Base-by-base conservation (phyloP, 352 stramenopile genomes). In the Globisporangium canariense region DNA sequence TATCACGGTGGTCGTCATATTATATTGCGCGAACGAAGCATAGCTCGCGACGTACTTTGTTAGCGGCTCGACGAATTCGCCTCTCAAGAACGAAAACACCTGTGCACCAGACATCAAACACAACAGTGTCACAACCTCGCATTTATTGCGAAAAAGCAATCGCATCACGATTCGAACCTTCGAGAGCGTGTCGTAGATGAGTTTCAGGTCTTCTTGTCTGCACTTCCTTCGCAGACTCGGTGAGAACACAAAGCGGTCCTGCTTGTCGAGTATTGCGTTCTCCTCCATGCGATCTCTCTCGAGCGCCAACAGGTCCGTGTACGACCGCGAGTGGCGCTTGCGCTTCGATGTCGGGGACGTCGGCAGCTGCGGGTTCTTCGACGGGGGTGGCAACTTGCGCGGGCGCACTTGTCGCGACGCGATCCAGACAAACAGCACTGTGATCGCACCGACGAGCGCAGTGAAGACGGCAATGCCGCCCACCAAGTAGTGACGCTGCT, bases 401-500 rank as follows among this genome's bases (percentile, higher is more conserved):
- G 86, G 83, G 1, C 86, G 81, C 52, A 92, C 83, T 60, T 92
- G 86, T 11, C 86, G 80, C 22, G 85, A 94, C 28, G 84, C 81
- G 34, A 96, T 82, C 87, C 87, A 96, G 25, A 91, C 60, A 67
- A 92, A 94, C 25, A 96, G 71, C 45, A 73, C 72, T 9, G 67
- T 72, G 14, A 85, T 77, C 25, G 70, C 55, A 6, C 77, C 69
- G 3, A 83, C 64, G 7, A 93, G 71, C 3, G 80, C 60, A 5
- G 78, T 73, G 41, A 70, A 65, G 11, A 88, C 74, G 0, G 79
- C 78, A 9, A 79, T 71, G 34, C 76, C 74, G 9, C 76, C 78
- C 4, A 85, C 75, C 8, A 75, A 64, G 46, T 86, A 85, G 53
- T 76, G 74, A 36, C 79, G 75, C 51, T 75, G 69, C 59, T 75